A percentile compares a stretch with the other conserved stretches of the same genome.
These are phyloP conservation scores for Saccharum spontaneum DNA, from an alignment of 176 grass and related monocot genomes.

Conservation along the genomic window DNA sequence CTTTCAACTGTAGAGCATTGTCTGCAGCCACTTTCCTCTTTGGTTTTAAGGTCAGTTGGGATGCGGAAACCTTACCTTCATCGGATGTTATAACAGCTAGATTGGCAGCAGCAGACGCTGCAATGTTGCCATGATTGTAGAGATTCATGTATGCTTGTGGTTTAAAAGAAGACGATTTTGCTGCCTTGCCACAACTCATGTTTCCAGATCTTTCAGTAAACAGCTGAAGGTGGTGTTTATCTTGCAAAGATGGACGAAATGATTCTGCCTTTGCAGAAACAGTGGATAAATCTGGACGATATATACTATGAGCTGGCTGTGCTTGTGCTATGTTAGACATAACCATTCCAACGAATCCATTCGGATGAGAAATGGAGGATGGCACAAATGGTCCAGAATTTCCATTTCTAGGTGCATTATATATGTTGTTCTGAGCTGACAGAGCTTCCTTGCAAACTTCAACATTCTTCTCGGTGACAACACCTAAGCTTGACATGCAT, in stretches of 20 bases:
- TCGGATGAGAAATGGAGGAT: conserved; percentile 42
- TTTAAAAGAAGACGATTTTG: conserved; percentile 59
- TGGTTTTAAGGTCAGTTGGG: conserved; percentile 51
- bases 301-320: conserved; percentile 33
- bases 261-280: conserved; percentile 37
- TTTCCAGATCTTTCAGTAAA: conserved; percentile 43
- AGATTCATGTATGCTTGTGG: conserved; percentile 83
- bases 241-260: conserved; percentile 31
- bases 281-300: conserved; percentile 22
- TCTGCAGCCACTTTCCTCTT: conserved; percentile 57
- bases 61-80: conserved; percentile 65
- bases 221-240: conserved; percentile 29
- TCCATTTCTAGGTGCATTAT: conserved; percentile 29
- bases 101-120: conserved; percentile 80
- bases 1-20: conserved; percentile 79
- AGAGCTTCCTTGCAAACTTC: conserved; percentile 29
- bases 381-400: conserved; percentile 16
- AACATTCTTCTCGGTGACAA: conserved; percentile 29
- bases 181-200: conserved; percentile 40
- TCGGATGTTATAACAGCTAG: conserved; percentile 75
- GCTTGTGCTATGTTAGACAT: conserved; percentile 31
- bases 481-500: conserved; percentile 20
- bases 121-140: conserved; percentile 89
- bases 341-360: conserved; percentile 17
- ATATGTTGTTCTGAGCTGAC: conserved; percentile 25